A percentile compares a stretch with the other conserved stretches of the same genome.
Conservation (phyloP, 2,329 filamentous ascomycete species). For the Clonostachys solani region DNA sequence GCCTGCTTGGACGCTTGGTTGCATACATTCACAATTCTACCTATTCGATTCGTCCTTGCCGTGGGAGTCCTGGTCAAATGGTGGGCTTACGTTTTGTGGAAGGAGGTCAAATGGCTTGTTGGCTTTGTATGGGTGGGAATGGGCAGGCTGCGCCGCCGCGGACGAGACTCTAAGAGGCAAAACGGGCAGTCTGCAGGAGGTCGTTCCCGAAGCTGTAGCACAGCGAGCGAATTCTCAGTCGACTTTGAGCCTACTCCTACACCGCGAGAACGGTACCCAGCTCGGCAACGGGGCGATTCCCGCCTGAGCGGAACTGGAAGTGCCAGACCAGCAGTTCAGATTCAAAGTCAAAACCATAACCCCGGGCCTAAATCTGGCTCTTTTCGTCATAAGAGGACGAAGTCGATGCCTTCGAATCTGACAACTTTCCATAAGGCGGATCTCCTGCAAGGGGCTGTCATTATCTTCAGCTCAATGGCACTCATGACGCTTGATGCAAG, state of each 20-base stretch:
- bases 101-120: conserved; percentile 68
- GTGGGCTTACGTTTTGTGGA: conserved; percentile 68
- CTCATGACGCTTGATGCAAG: conserved; percentile 92
- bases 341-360: conserved; percentile 5
- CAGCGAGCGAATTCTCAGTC: conserved; percentile 15
- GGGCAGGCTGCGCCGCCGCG: conserved; percentile 70
- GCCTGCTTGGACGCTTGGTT: conserved; percentile 96
- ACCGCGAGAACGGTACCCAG: conserved; percentile 1
- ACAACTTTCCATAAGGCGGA: conserved; percentile 93
- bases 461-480: conserved; percentile 78
- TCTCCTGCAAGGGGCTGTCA: conserved; percentile 83
- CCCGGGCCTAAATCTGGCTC: conserved; percentile 22
- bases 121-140: conserved; percentile 77
- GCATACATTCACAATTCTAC: conserved; percentile 93
- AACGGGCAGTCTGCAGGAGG: conserved; percentile 13
- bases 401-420: conserved; percentile 80
- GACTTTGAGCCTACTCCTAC: conserved; percentile 2
- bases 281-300: conserved; percentile 2
- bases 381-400: conserved; percentile 66
- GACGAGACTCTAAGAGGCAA: conserved; percentile 11
- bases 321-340: not conserved
- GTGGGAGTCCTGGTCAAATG: conserved; percentile 71
- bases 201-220: conserved; percentile 33
- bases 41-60: conserved; percentile 81
- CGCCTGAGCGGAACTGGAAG: conserved; percentile 1